A percentile compares a stretch with the other conserved stretches of the same genome.
These are phyloP conservation scores for Sarcodon aspratus DNA, from an alignment of 768 basidiomycete species.

Conservation along the genomic window DNA sequence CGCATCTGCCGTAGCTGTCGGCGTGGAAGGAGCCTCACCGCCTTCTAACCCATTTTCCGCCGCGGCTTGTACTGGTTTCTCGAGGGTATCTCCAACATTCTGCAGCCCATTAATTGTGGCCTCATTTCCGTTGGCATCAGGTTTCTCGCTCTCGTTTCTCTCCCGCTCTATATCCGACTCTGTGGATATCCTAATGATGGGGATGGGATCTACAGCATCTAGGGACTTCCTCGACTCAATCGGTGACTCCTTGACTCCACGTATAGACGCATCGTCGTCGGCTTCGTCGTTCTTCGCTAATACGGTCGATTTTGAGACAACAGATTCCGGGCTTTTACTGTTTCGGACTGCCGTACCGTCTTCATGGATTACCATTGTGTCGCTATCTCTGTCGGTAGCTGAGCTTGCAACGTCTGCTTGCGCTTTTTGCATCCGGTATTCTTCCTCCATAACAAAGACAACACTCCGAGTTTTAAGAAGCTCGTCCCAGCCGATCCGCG, in stretches of 20 bases:
- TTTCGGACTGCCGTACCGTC: conserved; percentile 35
- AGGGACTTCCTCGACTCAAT: conserved; percentile 13
- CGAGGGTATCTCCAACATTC: conserved; percentile 17
- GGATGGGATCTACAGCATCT: conserved; percentile 23
- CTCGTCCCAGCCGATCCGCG: conserved; percentile 98
- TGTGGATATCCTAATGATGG: conserved; percentile 47
- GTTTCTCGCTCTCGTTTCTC: conserved; percentile 37
- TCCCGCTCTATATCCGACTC: conserved; percentile 31
- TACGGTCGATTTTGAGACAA: conserved; percentile 12
- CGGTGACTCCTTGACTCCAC: conserved; percentile 29
- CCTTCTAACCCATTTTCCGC: conserved; percentile 17
- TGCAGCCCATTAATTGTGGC: conserved; percentile 21
- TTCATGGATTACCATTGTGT: conserved; percentile 41
- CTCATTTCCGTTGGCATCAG: conserved; percentile 36
- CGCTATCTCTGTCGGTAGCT: conserved; percentile 11
- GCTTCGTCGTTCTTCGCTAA: conserved; percentile 16
- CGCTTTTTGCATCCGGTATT: conserved; percentile 95
- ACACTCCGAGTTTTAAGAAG: conserved; percentile 85
- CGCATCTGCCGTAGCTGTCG: conserved; percentile 27
- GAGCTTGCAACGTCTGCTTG: conserved; percentile 21
- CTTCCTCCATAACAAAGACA: conserved; percentile 99
- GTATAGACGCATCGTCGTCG: conserved; percentile 69
- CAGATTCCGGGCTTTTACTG: conserved; percentile 1
- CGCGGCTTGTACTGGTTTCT: conserved; percentile 33
- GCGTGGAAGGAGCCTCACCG: conserved; percentile 11